Conservation (phyloP, 441 rosid genomes). For the Isatis lusitanica region DNA sequence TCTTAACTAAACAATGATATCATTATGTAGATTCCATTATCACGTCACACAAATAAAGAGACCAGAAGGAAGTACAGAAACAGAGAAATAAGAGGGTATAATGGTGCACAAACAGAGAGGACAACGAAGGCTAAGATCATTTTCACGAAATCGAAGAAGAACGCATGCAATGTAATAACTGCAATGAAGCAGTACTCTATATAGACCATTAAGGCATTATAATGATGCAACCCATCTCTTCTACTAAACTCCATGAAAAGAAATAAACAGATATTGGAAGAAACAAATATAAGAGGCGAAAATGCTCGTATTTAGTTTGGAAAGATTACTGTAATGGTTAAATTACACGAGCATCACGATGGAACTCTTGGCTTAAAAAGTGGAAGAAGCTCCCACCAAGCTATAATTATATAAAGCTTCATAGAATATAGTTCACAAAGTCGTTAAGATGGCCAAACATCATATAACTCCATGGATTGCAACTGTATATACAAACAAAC, state of each 20-base stretch:
- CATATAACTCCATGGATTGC: constrained; percentile 9
- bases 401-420: neutral
- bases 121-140: neutral
- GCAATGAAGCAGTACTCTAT: neutral
- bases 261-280: neutral
- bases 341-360: neutral
- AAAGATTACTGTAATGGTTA: neutral
- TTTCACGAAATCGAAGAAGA: too few relatives aligned
- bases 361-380: neutral
- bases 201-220: neutral
- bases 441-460: constrained; percentile 11
- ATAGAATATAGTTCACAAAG: neutral
- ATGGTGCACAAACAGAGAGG: neutral
- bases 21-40: neutral
- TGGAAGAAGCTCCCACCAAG: constrained; percentile 4
- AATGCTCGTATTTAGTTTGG: neutral
- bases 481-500: constrained; percentile 19
- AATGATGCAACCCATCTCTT: neutral
- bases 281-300: neutral
- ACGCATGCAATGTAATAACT: neutral
- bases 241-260: neutral
- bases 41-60: neutral
- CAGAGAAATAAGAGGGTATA: neutral
- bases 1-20: neutral
- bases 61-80: neutral